phyloP scores from a whole-genome alignment of 768 basidiomycete species.

The Leccinum disarticulatum region DNA sequence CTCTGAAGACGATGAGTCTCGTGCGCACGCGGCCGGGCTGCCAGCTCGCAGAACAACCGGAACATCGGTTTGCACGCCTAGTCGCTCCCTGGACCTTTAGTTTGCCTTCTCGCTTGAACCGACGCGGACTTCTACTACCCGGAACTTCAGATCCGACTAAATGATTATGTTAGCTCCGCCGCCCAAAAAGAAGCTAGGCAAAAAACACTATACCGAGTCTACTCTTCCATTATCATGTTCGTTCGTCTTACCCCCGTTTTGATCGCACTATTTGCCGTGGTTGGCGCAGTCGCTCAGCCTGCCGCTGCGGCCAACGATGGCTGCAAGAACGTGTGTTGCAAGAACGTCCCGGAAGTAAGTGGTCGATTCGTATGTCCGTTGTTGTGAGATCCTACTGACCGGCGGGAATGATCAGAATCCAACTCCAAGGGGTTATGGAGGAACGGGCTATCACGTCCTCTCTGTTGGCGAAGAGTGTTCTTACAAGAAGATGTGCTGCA shows the following conservation, averaged over 20 bases:
- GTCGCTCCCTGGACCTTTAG: too few species aligned
- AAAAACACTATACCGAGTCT: neutral
- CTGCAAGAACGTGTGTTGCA: neutral
- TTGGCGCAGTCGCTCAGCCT: neutral
- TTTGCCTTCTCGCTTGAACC: too few species aligned
- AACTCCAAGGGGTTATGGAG: conserved; percentile 1
- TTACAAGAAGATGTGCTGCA: conserved; percentile 8
- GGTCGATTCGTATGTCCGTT: too few species aligned
- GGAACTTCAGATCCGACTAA: neutral
- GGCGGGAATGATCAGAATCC: too few species aligned
- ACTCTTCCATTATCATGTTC: conserved; percentile 5
- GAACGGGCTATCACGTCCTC: neutral
- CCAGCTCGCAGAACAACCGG: too few species aligned
- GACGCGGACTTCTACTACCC: too few species aligned
- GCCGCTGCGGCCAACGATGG: neutral
- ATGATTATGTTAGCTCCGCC: neutral
- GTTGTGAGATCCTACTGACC: neutral
- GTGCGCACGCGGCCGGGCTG: too few species aligned
- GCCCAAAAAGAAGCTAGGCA: neutral
- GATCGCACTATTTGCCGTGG: neutral
- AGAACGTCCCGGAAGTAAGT: neutral
- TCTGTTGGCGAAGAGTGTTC: neutral
- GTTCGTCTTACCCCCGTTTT: conserved; percentile 1
- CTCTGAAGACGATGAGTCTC: too few species aligned
- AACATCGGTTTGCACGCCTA: too few species aligned